Conservation (phyloP, 192 early-diverging fungal genomes). For the Coemansia sp. region DNA sequence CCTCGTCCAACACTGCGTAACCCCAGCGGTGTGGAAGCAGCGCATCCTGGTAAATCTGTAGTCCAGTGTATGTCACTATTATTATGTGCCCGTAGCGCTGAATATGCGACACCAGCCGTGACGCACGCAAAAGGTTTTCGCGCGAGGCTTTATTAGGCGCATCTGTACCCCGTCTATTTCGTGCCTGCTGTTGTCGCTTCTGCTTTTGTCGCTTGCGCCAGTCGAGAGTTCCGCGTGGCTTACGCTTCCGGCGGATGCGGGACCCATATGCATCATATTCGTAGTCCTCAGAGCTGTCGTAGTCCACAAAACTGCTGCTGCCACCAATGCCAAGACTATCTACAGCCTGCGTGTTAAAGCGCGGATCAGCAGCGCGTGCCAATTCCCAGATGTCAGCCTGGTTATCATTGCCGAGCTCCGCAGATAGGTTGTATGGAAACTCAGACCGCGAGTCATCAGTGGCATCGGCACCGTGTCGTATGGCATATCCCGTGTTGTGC, state of each 20-base stretch:
- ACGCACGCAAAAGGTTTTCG: constrained; percentile 26
- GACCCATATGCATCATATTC: constrained; percentile 53
- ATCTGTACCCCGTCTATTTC: constrained; percentile 4
- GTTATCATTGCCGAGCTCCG: background rate
- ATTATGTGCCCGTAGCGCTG: constrained; percentile 69
- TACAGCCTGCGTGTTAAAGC: constrained; percentile 5
- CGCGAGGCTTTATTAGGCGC: constrained; percentile 11
- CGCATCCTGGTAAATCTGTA: constrained; percentile 68
- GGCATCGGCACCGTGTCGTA: constrained; percentile 26
- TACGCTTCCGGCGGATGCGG: constrained; percentile 47
- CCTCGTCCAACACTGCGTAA: constrained; percentile 90
- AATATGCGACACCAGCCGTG: constrained; percentile 34
- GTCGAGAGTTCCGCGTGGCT: constrained; percentile 36
- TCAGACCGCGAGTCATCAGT: background rate
- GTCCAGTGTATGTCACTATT: constrained; percentile 82
- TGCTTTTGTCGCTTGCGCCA: constrained; percentile 34
- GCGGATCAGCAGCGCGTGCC: constrained; percentile 4
- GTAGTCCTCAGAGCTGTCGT: constrained; percentile 48
- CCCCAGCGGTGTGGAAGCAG: constrained; percentile 78
- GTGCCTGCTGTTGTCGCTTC: constrained; percentile 15
- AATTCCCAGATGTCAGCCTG: constrained; percentile 20
- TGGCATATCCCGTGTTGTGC: constrained; percentile 81
- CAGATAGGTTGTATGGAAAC: constrained; percentile 7
- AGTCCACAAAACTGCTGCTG: background rate
- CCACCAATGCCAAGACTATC: background rate